A percentile compares a stretch with the other conserved stretches of the same genome.
Conservation (phyloP, 2,329 filamentous ascomycete species). For the Sporothrix phasma region DNA sequence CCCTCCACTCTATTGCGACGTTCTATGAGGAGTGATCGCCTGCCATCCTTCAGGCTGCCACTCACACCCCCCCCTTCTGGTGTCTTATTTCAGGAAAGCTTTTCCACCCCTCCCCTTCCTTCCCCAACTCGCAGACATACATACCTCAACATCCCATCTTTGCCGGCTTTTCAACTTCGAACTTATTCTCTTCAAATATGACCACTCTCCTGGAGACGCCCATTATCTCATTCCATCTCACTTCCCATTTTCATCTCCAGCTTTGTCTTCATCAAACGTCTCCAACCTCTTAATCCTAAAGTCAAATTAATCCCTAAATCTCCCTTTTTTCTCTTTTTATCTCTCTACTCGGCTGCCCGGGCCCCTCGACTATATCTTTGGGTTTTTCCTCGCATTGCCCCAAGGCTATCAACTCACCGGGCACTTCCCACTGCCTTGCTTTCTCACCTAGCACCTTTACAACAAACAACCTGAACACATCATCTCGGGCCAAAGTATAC, state of each 20-base stretch:
- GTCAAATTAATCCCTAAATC: not conserved
- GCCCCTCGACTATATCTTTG: not conserved
- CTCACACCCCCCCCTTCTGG: slow-evolving; percentile 6
- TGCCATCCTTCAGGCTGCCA: not conserved
- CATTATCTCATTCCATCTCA: not conserved
- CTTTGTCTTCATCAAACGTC: not conserved
- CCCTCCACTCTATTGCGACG: not conserved
- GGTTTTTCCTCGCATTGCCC: not conserved
- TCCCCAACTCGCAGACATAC: slow-evolving; percentile 11
- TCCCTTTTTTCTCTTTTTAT: not conserved
- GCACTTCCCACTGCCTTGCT: not conserved
- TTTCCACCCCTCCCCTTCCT: slow-evolving; percentile 5
- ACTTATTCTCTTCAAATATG: not conserved
- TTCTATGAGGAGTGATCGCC: slow-evolving; percentile 1
- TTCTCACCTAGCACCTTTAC: not conserved
- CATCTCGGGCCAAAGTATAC: not conserved
- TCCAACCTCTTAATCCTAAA: not conserved
- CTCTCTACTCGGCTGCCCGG: not conserved
- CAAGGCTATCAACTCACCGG: not conserved
- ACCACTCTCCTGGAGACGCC: not conserved
- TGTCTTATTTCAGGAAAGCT: not conserved
- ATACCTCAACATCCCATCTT: slow-evolving; percentile 10
- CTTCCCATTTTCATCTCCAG: not conserved
- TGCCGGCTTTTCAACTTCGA: slow-evolving; percentile 1
- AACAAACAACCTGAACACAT: not conserved